A percentile compares a stretch with the other conserved stretches of the same genome.
phyloP scores from a whole-genome alignment of 768 basidiomycete species.

The Psilocybe cubensis region DNA sequence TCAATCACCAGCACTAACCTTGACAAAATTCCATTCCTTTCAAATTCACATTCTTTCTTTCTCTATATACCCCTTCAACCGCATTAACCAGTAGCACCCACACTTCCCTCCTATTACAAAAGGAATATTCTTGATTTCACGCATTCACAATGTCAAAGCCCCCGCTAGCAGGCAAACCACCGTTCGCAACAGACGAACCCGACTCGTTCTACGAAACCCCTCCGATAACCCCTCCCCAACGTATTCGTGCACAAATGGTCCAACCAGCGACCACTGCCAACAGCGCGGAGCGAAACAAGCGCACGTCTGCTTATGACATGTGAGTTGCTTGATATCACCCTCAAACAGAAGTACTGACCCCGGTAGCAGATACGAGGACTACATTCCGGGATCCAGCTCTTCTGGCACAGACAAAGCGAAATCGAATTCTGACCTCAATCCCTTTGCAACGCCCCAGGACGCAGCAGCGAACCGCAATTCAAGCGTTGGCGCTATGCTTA shows the following conservation, averaged over 20 bases:
- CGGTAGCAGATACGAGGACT: constrained; percentile 62
- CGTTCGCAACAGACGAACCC: constrained; percentile 71
- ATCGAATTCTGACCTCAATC: constrained; percentile 7
- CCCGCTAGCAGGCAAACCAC: constrained; percentile 63
- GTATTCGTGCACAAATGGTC: constrained; percentile 37
- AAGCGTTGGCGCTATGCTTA: constrained; percentile 52
- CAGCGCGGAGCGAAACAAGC: constrained; percentile 50
- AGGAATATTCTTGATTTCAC: neutral
- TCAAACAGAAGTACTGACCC: neutral
- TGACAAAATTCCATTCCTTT: constrained; percentile 10
- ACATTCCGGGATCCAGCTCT: constrained; percentile 21
- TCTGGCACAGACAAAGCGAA: constrained; percentile 34
- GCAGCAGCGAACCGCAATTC: constrained; percentile 43
- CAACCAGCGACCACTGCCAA: constrained; percentile 32
- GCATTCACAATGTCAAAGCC: neutral
- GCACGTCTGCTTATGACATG: constrained; percentile 71
- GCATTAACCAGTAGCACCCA: neutral
- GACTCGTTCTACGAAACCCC: constrained; percentile 60
- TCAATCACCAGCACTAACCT: neutral
- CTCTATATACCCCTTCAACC: neutral
- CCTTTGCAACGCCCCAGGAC: neutral
- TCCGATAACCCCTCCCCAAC: constrained; percentile 31
- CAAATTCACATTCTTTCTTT: constrained; percentile 10
- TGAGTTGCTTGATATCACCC: constrained; percentile 38
- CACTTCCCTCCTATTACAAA: neutral